Percentiles rank a stretch among this genome's conserved stretches.
phyloP scores from a whole-genome alignment of 768 basidiomycete genomes.

The Pleurotus cornucopiae region DNA sequence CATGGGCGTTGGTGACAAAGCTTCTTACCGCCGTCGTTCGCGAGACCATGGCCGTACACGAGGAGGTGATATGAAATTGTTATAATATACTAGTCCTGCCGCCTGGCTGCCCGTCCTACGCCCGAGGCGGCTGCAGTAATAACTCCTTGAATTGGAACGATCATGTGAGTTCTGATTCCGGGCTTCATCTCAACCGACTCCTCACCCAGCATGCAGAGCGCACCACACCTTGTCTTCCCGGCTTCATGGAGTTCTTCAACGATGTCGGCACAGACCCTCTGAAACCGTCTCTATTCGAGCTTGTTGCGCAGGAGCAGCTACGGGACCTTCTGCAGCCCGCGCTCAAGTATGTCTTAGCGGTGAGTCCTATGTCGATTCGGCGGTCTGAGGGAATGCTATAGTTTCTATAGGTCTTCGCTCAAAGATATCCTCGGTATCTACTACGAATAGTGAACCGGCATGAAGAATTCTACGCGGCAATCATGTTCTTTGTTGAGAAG shows the following conservation, averaged over 20 bases:
- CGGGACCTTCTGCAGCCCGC: slow-evolving; percentile 91
- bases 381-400: neutral
- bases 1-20: neutral
- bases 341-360: slow-evolving; percentile 88
- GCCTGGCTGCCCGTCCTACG: no score
- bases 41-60: neutral
- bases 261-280: slow-evolving; percentile 68
- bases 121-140: no score
- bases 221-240: neutral
- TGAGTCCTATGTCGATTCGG: slow-evolving; percentile 32
- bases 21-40: neutral
- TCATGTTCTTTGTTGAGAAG: slow-evolving; percentile 88
- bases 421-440: slow-evolving; percentile 90
- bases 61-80: neutral
- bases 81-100: no score
- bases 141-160: neutral
- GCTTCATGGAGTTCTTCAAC: slow-evolving; percentile 77
- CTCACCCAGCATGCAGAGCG: neutral
- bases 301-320: slow-evolving; percentile 91
- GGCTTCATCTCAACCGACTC: neutral
- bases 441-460: slow-evolving; percentile 88
- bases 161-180: slow-evolving; percentile 5
- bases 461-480: slow-evolving; percentile 89
- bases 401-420: slow-evolving; percentile 77
- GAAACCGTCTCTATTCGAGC: slow-evolving; percentile 84